A percentile compares a stretch with the other conserved stretches of the same genome.
These are phyloP conservation scores for Nephelium lappaceum DNA, from an alignment of 345 rosid genomes.

Conservation along the genomic window DNA sequence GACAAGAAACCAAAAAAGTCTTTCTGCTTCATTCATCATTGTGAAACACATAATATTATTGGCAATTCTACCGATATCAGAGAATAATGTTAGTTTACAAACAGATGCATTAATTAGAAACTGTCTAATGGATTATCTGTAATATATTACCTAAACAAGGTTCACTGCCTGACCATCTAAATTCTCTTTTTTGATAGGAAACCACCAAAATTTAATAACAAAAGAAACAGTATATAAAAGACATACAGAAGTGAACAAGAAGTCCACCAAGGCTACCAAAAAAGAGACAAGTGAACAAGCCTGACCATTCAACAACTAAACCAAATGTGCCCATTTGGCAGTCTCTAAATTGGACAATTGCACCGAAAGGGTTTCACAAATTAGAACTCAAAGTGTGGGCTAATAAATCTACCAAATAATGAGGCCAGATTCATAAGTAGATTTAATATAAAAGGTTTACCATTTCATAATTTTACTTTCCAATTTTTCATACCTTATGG, in stretches of 20 bases:
- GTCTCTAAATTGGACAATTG: not conserved
- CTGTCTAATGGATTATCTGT: constrained; percentile 3
- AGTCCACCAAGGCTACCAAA: not conserved
- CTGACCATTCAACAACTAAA: not conserved
- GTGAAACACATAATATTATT: constrained; percentile 3
- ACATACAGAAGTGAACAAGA: not conserved
- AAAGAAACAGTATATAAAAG: not conserved
- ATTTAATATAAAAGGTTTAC: constrained; percentile 1
- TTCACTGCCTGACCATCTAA: not conserved
- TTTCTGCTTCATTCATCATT: constrained; percentile 2
- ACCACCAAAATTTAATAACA: not conserved
- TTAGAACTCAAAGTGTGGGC: not conserved
- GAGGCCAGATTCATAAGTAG: not conserved
- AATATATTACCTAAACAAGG: constrained; percentile 1
- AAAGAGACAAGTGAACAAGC: constrained; percentile 2
- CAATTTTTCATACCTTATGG: not conserved
- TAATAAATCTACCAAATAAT: constrained; percentile 5
- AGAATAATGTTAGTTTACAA: constrained; percentile 12
- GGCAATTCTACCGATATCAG: not conserved
- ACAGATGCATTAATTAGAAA: not conserved
- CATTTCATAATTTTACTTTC: not conserved
- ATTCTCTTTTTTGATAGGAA: not conserved
- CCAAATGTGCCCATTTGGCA: not conserved
- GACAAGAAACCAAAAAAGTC: not conserved
- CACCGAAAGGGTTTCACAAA: not conserved